These are phyloP conservation scores for Solanum chmielewskii DNA, from an alignment of 257 asterid genomes.

Conservation along the genomic window DNA sequence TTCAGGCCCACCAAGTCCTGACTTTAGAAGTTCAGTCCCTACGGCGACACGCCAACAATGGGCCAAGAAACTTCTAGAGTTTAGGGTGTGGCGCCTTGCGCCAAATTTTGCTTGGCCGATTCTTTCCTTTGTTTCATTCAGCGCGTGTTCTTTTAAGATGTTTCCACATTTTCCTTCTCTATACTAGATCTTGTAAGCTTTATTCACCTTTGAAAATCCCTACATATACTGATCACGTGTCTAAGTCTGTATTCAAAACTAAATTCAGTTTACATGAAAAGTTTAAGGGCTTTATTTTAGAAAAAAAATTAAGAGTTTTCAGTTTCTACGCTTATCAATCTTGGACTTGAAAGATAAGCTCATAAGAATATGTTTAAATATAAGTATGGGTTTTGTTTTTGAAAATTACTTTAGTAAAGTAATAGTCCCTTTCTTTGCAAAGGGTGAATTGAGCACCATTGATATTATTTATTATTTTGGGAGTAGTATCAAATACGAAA, in stretches of 20 bases:
- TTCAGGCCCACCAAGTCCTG: no score
- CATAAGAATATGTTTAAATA: neutral
- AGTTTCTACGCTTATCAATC: neutral
- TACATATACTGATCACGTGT: neutral
- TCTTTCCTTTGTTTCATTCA: neutral
- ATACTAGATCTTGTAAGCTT: neutral
- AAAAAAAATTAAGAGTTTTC: neutral
- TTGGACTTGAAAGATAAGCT: neutral
- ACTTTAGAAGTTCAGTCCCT: neutral
- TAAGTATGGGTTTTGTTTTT: neutral
- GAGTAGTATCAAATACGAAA: neutral
- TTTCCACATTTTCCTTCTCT: neutral
- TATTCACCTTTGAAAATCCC: neutral
- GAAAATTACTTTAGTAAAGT: neutral
- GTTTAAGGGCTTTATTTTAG: neutral
- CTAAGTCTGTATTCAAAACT: neutral
- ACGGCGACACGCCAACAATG: fast-evolving
- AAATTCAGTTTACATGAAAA: neutral
- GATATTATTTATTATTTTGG: no score
- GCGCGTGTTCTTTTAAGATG: neutral
- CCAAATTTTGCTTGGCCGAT: neutral
- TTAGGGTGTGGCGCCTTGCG: no score
- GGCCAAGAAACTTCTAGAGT: no score
- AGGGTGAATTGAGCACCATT: neutral
- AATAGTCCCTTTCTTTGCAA: neutral